These are phyloP conservation scores for Tuber umbilicatum DNA, from an alignment of 495 filamentous ascomycete genomes.

Conservation along the genomic window DNA sequence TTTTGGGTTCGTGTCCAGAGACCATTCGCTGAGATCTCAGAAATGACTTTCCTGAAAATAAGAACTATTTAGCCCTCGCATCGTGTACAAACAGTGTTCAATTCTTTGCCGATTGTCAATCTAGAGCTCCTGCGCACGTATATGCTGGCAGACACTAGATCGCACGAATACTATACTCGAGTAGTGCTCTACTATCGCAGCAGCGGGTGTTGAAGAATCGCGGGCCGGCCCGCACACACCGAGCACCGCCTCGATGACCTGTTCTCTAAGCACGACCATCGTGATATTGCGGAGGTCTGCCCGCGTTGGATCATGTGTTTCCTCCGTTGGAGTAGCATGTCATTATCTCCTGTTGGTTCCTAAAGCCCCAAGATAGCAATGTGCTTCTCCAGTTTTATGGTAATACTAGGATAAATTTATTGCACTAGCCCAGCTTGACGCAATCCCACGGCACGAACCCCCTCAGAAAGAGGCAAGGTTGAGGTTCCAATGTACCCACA, in stretches of 20 bases:
- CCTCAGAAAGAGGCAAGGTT: background rate
- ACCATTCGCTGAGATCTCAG: background rate
- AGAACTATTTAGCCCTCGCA: background rate
- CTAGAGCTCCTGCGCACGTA: background rate
- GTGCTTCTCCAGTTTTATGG: background rate
- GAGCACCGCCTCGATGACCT: background rate
- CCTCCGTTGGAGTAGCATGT: background rate
- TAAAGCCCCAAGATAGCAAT: background rate
- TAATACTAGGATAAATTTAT: too few species aligned
- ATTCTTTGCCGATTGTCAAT: background rate
- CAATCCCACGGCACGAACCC: background rate
- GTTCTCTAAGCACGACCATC: background rate
- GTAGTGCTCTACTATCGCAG: background rate
- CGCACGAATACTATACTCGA: background rate
- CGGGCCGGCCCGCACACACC: background rate
- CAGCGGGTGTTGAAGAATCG: background rate
- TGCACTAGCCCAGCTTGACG: background rate
- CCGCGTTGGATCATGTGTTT: background rate
- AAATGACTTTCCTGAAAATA: background rate
- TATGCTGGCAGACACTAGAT: background rate
- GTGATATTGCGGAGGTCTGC: background rate
- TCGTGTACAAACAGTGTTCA: background rate
- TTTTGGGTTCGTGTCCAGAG: background rate
- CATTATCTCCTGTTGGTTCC: background rate
- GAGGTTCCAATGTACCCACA: background rate